Percentiles rank a stretch among this genome's conserved stretches.
Conservation (phyloP, 345 rosid species). For the Turnera subulata region DNA sequence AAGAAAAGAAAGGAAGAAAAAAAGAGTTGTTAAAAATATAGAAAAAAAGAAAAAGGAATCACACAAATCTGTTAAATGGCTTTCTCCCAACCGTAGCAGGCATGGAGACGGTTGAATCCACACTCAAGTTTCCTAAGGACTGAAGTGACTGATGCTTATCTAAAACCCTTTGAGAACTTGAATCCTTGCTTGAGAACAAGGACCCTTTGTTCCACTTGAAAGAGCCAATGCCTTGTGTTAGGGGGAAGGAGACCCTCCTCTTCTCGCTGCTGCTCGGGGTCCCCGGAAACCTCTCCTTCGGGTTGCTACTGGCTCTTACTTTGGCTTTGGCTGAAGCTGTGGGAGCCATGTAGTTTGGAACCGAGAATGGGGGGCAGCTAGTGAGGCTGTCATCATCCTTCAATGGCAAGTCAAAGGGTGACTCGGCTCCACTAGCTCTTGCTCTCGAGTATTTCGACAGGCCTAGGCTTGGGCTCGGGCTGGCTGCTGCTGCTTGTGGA, state of each 20-base stretch:
- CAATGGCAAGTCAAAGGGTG: slow-evolving; percentile 46
- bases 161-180: slow-evolving; percentile 34
- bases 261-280: slow-evolving; percentile 67
- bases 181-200: slow-evolving; percentile 51
- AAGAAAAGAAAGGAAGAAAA: too few relatives aligned
- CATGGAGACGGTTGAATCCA: slow-evolving; percentile 80
- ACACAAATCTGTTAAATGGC: slow-evolving; percentile 94
- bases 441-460: slow-evolving; percentile 56
- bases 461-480: slow-evolving; percentile 37
- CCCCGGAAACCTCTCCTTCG: slow-evolving; percentile 54
- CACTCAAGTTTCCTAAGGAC: slow-evolving; percentile 61
- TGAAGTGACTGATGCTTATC: slow-evolving; percentile 19
- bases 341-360: slow-evolving; percentile 85
- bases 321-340: slow-evolving; percentile 84
- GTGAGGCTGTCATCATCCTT: slow-evolving; percentile 94
- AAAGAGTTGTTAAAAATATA: too few relatives aligned
- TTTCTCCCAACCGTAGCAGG: slow-evolving; percentile 72
- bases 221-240: slow-evolving; percentile 63
- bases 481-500: slow-evolving; percentile 26
- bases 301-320: slow-evolving; percentile 65
- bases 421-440: slow-evolving; percentile 52
- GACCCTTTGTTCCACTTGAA: slow-evolving; percentile 82
- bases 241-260: slow-evolving; percentile 73
- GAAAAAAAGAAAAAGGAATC: slow-evolving; percentile 32
- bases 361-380: slow-evolving; percentile 88